These are phyloP conservation scores for Rhodotorula sp. DNA, from an alignment of 1,284 basidiomycete species.

Conservation along the genomic window DNA sequence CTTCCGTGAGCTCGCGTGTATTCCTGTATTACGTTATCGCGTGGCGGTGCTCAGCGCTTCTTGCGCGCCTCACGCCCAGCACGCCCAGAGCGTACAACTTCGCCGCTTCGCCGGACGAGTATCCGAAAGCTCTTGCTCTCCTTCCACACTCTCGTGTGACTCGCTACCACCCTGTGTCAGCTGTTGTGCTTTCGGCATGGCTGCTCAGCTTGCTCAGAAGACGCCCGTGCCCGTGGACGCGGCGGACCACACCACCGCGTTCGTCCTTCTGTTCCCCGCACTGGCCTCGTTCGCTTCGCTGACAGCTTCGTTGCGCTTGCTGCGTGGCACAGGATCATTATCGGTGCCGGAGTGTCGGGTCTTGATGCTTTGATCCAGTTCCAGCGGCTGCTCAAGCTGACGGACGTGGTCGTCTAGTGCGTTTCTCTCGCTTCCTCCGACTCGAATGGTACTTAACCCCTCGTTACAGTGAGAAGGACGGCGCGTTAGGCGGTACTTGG, in stretches of 20 bases:
- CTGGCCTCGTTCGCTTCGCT: not conserved
- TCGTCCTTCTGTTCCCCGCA: not conserved
- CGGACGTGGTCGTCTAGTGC: conserved; percentile 26
- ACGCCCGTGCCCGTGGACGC: not conserved
- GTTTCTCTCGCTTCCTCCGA: not conserved
- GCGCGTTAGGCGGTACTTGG: conserved; percentile 34
- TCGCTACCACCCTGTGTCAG: not conserved
- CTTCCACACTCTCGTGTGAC: not conserved
- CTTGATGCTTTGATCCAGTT: conserved; percentile 26
- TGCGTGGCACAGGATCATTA: conserved; percentile 7
- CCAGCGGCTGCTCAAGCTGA: conserved; percentile 11
- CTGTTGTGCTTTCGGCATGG: not conserved
- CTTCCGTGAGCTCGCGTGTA: too few species aligned
- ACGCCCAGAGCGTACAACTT: too few species aligned
- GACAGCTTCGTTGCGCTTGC: not conserved
- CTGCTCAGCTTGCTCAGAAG: not conserved
- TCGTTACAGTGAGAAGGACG: conserved; percentile 16
- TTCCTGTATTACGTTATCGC: too few species aligned
- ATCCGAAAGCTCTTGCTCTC: not conserved
- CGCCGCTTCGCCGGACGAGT: too few species aligned
- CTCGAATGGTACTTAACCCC: too few species aligned
- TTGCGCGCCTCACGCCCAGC: too few species aligned
- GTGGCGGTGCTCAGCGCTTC: too few species aligned
- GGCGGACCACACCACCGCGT: conserved; percentile 1
- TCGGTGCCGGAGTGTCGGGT: conserved; percentile 18